Evolutionary conservation across 352 stramenopile genomes (phyloP).

Genomic region (Aphanomyces stellatus): DNA sequence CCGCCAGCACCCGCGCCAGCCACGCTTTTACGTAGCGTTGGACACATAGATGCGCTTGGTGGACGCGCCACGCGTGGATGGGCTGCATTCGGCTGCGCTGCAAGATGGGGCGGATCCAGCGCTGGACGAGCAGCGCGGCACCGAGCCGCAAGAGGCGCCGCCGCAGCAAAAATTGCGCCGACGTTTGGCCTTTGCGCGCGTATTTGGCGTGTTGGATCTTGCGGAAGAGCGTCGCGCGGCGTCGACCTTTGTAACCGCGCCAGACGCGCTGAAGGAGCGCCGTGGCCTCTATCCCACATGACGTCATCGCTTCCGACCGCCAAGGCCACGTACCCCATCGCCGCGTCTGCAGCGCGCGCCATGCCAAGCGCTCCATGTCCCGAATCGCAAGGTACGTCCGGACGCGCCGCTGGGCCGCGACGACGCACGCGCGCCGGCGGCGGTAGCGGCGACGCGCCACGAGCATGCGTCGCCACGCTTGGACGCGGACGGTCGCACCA

Average conservation of each 20-base stretch:
- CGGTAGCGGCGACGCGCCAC: not conserved
- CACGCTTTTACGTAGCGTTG: slow-evolving; percentile 45
- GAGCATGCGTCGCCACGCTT: not conserved
- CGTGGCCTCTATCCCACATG: slow-evolving; percentile 23
- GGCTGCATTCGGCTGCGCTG: slow-evolving; percentile 35
- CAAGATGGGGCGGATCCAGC: slow-evolving; percentile 36
- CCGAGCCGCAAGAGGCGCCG: slow-evolving; percentile 37
- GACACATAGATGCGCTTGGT: slow-evolving; percentile 36
- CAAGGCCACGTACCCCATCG: not conserved
- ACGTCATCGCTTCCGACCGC: slow-evolving; percentile 27
- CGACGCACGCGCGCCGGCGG: not conserved
- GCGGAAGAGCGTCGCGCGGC: slow-evolving; percentile 44
- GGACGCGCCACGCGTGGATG: slow-evolving; percentile 33
- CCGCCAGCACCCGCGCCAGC: slow-evolving; percentile 30
- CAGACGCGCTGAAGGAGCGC: slow-evolving; percentile 34
- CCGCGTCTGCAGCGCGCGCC: not conserved
- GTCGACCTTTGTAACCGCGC: slow-evolving; percentile 40
- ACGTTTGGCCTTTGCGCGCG: slow-evolving; percentile 44
- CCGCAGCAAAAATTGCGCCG: slow-evolving; percentile 38
- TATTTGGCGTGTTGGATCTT: slow-evolving; percentile 53
- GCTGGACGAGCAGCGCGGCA: slow-evolving; percentile 37
- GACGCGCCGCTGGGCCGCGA: not conserved
- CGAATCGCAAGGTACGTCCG: not conserved
- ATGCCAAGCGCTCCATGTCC: not conserved
- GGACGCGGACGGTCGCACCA: not conserved